These are phyloP conservation scores for Talaromyces nanjingensis DNA, from an alignment of 495 filamentous ascomycete species.

Conservation along the genomic window DNA sequence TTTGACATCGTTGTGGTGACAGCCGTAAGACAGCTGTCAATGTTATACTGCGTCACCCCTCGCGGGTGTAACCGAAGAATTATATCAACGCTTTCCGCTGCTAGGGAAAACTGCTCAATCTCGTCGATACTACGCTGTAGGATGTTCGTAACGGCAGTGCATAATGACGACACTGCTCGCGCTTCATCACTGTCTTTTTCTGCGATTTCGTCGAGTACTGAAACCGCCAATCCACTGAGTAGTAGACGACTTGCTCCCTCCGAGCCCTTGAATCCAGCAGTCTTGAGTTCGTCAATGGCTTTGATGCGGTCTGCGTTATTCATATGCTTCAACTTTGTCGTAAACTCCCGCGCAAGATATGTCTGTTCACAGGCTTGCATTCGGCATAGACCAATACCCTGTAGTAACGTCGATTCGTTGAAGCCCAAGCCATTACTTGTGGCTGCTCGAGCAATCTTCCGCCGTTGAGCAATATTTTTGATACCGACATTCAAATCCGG, in stretches of 20 bases:
- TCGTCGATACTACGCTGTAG: constrained; percentile 27
- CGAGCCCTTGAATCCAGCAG: constrained; percentile 22
- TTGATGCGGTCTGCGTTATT: constrained; percentile 21
- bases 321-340: constrained; percentile 31
- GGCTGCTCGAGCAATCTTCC: constrained; percentile 18
- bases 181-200: constrained; percentile 33
- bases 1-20: constrained; percentile 48
- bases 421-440: constrained; percentile 14
- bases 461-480: not conserved
- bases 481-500: not conserved
- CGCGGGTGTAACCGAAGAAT: constrained; percentile 49
- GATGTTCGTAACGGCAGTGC: constrained; percentile 24
- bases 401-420: constrained; percentile 16
- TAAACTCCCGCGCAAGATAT: constrained; percentile 33
- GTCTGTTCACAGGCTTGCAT: constrained; percentile 38
- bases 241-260: constrained; percentile 28
- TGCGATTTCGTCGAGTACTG: constrained; percentile 25
- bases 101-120: constrained; percentile 49
- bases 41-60: constrained; percentile 60
- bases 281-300: constrained; percentile 22
- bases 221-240: constrained; percentile 30
- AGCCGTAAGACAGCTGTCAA: constrained; percentile 54
- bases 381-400: constrained; percentile 29
- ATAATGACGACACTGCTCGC: constrained; percentile 30
- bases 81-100: constrained; percentile 45